Base-by-base conservation (phyloP, 495 filamentous ascomycete species). In the Xylona heveae region DNA sequence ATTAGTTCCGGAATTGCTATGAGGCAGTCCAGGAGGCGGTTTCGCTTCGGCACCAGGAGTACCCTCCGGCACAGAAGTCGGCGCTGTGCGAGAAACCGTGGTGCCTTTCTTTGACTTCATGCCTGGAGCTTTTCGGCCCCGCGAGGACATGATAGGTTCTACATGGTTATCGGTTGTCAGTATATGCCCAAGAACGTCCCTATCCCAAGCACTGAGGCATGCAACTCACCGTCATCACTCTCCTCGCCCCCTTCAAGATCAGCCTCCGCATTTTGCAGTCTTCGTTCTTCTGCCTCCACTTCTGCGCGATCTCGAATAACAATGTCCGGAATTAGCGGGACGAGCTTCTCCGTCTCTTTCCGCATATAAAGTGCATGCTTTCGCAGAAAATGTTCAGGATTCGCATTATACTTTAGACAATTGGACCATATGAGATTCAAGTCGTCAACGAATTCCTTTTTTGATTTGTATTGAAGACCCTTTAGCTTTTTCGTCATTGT, bases 401-500 rank as follows among this genome's bases (percentile, higher is more conserved):
- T 80, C 19, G 78, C 77, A 48, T 99, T 99, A 51, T 95, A 99
- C 38, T 74, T 78, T 30, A 99, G 59, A 42, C 90, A 95, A 45
- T 99, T 99, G 19, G 73, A 61, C 88, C 88, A 99, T 26, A 99
- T 99, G 13, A 93, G 61, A 43, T 85, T 82, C 15, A 95, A 57
- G 38, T 97, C 88, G 31, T 74, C 68, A 20, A 94, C 81, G 41
- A 97, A 97, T 8, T 97, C 88, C 33, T 76, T 61, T 58, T 97
- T 97, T 28, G 82, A 92, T 49, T 78, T 85, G 60, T 92, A 97
- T 14, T 64, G 63, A 8, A 88, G 50, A 2, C 64, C 58, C 49
- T 92, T 93, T 20, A 99, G 68, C 55, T 94, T 95, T 58, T 99
- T 99, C 22, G 88, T 85, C 78, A 99, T 94, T 21, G 72, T 75